Base-by-base conservation (phyloP, 805 yeast genomes). In the Saccharomycopsis guyanensis region DNA sequence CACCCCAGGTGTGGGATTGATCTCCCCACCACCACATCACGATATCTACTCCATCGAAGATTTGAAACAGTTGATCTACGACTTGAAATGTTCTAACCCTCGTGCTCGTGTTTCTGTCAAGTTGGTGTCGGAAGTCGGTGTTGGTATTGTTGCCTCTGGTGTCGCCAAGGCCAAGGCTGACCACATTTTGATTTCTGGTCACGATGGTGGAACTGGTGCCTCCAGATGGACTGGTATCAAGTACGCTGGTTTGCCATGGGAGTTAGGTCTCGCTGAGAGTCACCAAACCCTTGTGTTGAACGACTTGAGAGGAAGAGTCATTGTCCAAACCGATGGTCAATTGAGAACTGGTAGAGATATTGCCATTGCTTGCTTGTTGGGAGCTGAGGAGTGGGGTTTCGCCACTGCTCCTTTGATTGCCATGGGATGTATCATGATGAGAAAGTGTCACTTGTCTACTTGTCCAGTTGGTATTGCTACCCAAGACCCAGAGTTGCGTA, bases 151-250 rank as follows among this genome's bases (percentile, higher is more conserved):
- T 62, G 97, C 97, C 23, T 87, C 97, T 38, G 98, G 98, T 76
- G 98, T 91, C 24, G 97, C 97, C 51, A 91, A 91, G 70, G 98
- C 98, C 16, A 94, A 93, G 62, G 96, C 97, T 12, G 97, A 93
- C 63, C 96, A 91, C 62, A 84, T 91, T 59, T 75, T 91, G 62
- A 86, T 91, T 54, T 86, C 96, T 51, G 97, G 97, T 59, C 97
- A 94, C 61, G 97, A 91, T 66, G 98, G 98, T 77, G 98, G 98
- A 72, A 91, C 98, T 49, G 98, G 98, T 80, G 98, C 98, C 50
- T 91, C 96, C 50, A 79, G 94, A 65, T 86, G 94, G 87, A 89
- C 97, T 18, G 93, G 96, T 63, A 88, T 91, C 63, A 89, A 89
- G 65, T 82, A 89, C 63, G 96, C 98, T 49, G 97, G 98, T 67